phyloP scores from a whole-genome alignment of 371 early-diverging fungal species.

The Batkoa obscura region DNA sequence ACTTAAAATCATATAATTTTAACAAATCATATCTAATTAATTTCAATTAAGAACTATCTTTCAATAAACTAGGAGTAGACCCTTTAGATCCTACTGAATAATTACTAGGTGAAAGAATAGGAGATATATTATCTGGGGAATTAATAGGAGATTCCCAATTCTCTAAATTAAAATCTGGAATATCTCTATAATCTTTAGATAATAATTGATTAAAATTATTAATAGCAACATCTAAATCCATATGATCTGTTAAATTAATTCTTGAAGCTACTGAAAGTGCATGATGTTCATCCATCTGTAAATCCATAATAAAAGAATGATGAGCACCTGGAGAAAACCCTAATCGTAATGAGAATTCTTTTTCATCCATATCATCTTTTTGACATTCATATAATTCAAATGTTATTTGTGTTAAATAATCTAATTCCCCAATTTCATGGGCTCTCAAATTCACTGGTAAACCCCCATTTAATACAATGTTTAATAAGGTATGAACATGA shows the following conservation, averaged over 20 bases:
- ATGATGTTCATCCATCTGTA: conserved; percentile 71
- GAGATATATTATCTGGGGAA: too few species aligned
- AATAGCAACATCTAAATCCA: not conserved
- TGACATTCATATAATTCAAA: conserved; percentile 90
- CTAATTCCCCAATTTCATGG: conserved; percentile 66
- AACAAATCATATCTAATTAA: too few species aligned
- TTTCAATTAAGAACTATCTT: too few species aligned
- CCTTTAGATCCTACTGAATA: too few species aligned
- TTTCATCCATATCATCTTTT: conserved; percentile 19
- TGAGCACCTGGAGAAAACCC: conserved; percentile 86
- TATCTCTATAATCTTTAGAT: not conserved
- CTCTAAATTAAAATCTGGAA: too few species aligned
- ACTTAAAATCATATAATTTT: too few species aligned
- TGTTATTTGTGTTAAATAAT: conserved; percentile 89
- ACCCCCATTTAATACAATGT: conserved; percentile 69
- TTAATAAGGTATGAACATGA: conserved; percentile 74
- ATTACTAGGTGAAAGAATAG: too few species aligned
- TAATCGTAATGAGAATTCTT: conserved; percentile 75
- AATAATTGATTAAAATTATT: not conserved
- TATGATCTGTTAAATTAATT: conserved; percentile 11
- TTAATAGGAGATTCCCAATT: too few species aligned
- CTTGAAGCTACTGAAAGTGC: conserved; percentile 65
- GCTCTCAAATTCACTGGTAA: conserved; percentile 51
- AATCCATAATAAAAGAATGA: conserved; percentile 71
- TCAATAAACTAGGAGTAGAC: too few species aligned